Evolutionary conservation across 2,329 filamentous ascomycete species (phyloP).

Genomic region (Phialocephala subalpina): DNA sequence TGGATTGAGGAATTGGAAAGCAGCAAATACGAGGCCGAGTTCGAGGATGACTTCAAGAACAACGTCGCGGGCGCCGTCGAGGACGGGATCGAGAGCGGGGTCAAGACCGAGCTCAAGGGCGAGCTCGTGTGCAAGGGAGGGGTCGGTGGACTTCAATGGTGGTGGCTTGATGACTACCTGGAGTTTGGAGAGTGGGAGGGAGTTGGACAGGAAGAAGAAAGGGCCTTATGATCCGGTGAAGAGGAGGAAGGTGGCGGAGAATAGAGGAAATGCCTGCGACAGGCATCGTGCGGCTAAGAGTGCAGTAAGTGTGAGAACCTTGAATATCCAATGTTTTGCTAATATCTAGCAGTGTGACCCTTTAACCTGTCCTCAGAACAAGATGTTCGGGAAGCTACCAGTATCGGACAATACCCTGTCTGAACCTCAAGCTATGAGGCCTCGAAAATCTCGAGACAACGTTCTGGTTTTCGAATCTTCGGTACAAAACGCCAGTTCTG

Average conservation of each 20-base stretch:
- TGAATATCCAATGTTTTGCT: background rate
- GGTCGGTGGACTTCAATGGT: conserved; percentile 10
- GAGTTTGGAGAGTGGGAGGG: conserved; percentile 30
- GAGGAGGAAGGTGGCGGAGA: conserved; percentile 33
- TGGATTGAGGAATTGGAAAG: conserved; percentile 29
- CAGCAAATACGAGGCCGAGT: conserved; percentile 7
- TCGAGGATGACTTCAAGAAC: conserved; percentile 18
- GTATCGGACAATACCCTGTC: background rate
- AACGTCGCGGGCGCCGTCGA: conserved; percentile 19
- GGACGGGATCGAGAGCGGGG: conserved; percentile 1
- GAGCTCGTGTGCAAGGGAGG: conserved; percentile 15
- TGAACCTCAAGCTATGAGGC: background rate
- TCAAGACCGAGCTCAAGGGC: conserved; percentile 3
- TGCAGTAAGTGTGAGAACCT: conserved; percentile 23
- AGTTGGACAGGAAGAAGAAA: conserved; percentile 31
- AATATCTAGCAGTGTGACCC: conserved; percentile 28
- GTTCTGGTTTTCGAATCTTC: background rate
- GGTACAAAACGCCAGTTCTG: background rate
- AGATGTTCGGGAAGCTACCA: conserved; percentile 22
- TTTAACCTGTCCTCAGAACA: conserved; percentile 28
- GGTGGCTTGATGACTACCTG: conserved; percentile 32
- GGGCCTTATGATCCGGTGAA: conserved; percentile 33
- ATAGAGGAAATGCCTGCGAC: conserved; percentile 34
- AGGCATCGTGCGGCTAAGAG: conserved; percentile 32
- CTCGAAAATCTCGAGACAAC: background rate